phyloP scores from a whole-genome alignment of 1,139 yeast species.

The Taiozyma sp. region DNA sequence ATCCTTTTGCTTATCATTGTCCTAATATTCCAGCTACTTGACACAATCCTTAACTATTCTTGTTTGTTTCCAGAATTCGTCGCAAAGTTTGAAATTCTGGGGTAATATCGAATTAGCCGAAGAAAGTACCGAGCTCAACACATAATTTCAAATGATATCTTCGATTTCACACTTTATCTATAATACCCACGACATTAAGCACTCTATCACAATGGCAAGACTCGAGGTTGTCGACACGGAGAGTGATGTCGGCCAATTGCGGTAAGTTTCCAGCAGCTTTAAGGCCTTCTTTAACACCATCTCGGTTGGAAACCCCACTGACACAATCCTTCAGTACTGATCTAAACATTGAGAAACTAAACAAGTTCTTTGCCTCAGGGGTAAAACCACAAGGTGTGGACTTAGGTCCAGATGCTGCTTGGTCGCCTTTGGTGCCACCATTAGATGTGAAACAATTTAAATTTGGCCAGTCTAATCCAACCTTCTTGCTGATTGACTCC shows the following conservation, averaged over 20 bases:
- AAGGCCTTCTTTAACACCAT: too few relatives aligned
- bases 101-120: background rate
- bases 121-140: background rate
- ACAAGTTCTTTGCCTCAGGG: conserved; percentile 6
- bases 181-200: too few relatives aligned
- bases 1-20: too few relatives aligned
- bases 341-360: conserved; percentile 3
- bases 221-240: conserved; percentile 19
- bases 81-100: background rate
- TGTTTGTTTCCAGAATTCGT: background rate
- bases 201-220: background rate
- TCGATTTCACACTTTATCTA: background rate
- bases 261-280: conserved; percentile 3
- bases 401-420: conserved; percentile 4
- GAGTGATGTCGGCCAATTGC: conserved; percentile 20
- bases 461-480: conserved; percentile 68
- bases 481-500: conserved; percentile 46
- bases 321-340: conserved; percentile 5
- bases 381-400: conserved; percentile 6
- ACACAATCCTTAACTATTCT: too few relatives aligned
- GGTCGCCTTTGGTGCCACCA: conserved; percentile 19
- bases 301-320: background rate
- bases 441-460: conserved; percentile 45
- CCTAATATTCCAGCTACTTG: too few relatives aligned
- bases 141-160: too few relatives aligned